phyloP scores from a whole-genome alignment of 2,329 filamentous ascomycete genomes.

The Madurella mycetomatis region DNA sequence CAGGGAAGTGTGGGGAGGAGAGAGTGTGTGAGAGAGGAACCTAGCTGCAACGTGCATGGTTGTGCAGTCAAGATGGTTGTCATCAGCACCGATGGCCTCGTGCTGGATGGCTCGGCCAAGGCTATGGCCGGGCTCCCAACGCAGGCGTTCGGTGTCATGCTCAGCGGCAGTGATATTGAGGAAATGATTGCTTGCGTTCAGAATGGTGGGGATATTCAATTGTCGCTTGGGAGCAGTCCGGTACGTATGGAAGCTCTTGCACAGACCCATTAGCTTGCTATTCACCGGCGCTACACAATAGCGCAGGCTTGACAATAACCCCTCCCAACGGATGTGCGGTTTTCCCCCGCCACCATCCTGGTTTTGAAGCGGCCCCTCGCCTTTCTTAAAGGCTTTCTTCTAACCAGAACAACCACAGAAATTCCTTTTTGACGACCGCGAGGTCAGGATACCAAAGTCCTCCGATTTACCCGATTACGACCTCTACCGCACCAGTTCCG shows the following conservation, averaged over 20 bases:
- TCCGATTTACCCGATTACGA: slow-evolving; percentile 49
- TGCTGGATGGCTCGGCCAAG: slow-evolving; percentile 50
- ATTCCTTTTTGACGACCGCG: slow-evolving; percentile 47
- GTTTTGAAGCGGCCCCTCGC: not conserved
- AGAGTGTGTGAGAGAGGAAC: slow-evolving; percentile 4
- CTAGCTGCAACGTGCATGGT: not conserved
- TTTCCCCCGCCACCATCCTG: not conserved
- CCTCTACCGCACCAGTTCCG: slow-evolving; percentile 52
- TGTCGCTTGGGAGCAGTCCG: slow-evolving; percentile 54
- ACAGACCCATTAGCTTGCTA: slow-evolving; percentile 13
- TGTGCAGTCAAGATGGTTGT: slow-evolving; percentile 35
- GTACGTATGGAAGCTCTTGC: slow-evolving; percentile 39
- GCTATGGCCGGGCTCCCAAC: slow-evolving; percentile 42
- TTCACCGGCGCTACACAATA: slow-evolving; percentile 15
- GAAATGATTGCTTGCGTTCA: slow-evolving; percentile 58
- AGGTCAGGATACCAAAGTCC: slow-evolving; percentile 32
- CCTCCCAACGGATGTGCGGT: not conserved
- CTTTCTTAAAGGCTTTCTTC: not conserved
- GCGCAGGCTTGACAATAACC: slow-evolving; percentile 2
- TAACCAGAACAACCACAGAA: slow-evolving; percentile 36
- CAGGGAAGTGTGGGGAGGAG: slow-evolving; percentile 15
- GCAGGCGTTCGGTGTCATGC: slow-evolving; percentile 55
- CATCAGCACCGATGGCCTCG: slow-evolving; percentile 55
- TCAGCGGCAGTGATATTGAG: slow-evolving; percentile 55
- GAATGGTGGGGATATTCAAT: slow-evolving; percentile 51